A percentile compares a stretch with the other conserved stretches of the same genome.
Conservation (phyloP, 495 filamentous ascomycete species). For the Cairneyella variabilis region DNA sequence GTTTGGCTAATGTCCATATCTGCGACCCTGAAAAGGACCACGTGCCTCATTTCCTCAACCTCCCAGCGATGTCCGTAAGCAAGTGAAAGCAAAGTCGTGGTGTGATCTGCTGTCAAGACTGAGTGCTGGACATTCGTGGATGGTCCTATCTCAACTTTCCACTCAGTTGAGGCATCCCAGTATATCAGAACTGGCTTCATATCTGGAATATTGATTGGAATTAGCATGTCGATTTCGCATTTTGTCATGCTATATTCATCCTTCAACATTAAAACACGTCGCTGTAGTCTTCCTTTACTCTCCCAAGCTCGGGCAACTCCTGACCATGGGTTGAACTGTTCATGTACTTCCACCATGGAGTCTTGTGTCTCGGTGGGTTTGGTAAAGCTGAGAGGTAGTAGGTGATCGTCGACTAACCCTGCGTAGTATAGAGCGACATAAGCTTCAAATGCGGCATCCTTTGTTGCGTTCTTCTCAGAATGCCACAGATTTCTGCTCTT, state of each 20-base stretch:
- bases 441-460: conserved; percentile 80
- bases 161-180: conserved; percentile 34
- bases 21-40: conserved; percentile 2
- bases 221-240: conserved; percentile 8
- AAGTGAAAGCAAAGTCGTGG: background rate
- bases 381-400: conserved; percentile 8
- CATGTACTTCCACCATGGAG: conserved; percentile 42
- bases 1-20: background rate
- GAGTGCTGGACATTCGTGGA: background rate
- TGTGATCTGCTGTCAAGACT: background rate
- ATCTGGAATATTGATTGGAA: conserved; percentile 39
- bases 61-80: conserved; percentile 7
- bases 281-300: conserved; percentile 2
- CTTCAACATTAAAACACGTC: conserved; percentile 7
- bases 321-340: conserved; percentile 63
- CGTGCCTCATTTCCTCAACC: background rate
- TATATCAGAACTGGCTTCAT: conserved; percentile 43
- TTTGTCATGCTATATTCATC: conserved; percentile 1
- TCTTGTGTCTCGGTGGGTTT: conserved; percentile 2
- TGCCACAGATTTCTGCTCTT: conserved; percentile 53
- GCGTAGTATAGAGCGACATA: conserved; percentile 56
- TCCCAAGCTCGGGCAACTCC: conserved; percentile 42
- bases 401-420: conserved; percentile 64
- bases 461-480: conserved; percentile 68
- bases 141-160: conserved; percentile 6